phyloP scores from a whole-genome alignment of 441 rosid species.

The Populus hybrid region DNA sequence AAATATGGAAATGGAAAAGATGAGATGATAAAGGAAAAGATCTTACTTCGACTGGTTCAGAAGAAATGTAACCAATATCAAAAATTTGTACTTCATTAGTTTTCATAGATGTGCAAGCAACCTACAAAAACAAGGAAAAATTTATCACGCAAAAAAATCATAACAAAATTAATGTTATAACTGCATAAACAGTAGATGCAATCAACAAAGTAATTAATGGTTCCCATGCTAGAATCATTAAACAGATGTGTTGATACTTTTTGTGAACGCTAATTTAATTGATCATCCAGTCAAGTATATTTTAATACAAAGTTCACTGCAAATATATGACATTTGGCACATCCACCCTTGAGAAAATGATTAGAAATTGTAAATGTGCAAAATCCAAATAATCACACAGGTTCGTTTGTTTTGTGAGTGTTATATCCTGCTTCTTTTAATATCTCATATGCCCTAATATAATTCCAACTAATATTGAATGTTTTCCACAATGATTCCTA shows the following conservation, averaged over 20 bases:
- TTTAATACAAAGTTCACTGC: background rate
- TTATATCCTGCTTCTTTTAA: background rate
- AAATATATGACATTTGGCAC: background rate
- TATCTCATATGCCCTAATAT: background rate
- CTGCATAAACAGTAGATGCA: background rate
- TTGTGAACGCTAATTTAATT: background rate
- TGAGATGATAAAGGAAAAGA: slow-evolving; percentile 9
- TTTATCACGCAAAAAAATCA: background rate
- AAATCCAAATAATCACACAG: background rate
- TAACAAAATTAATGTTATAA: background rate
- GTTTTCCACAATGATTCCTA: background rate
- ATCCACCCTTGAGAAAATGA: background rate
- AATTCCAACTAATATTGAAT: background rate
- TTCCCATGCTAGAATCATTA: background rate
- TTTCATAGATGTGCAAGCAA: slow-evolving; percentile 69
- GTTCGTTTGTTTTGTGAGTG: background rate
- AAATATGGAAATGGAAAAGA: slow-evolving; percentile 1
- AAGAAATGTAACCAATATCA: slow-evolving; percentile 75
- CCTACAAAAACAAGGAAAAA: slow-evolving; percentile 37
- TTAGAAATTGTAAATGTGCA: background rate
- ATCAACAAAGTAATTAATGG: background rate
- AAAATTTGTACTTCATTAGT: slow-evolving; percentile 56
- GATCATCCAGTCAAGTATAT: background rate
- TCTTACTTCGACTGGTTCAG: slow-evolving; percentile 70
- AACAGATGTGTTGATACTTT: background rate